A percentile compares a stretch with the other conserved stretches of the same genome.
These are phyloP conservation scores for Sporothrix mexicana DNA, from an alignment of 2,329 filamentous ascomycete species.

Conservation along the genomic window DNA sequence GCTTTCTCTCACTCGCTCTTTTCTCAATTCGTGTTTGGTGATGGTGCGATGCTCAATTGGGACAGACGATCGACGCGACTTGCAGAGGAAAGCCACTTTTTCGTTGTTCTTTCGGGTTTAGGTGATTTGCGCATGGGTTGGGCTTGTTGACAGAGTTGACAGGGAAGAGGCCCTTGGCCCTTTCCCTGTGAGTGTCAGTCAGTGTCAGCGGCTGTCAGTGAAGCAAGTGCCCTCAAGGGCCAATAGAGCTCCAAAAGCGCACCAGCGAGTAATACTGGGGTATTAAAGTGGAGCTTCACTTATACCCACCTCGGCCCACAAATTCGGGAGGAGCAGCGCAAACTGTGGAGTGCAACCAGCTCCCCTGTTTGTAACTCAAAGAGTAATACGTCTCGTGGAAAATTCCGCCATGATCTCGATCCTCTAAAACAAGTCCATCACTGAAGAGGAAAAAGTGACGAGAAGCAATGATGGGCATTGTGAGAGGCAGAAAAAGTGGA, in stretches of 20 bases:
- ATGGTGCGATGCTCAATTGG: background rate
- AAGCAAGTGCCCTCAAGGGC: no score
- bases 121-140: slow-evolving; percentile 25
- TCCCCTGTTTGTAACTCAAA: background rate
- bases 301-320: background rate
- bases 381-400: no score
- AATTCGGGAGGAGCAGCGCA: background rate
- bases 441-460: background rate
- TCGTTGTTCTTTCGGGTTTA: background rate
- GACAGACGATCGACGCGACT: slow-evolving; percentile 19
- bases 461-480: background rate
- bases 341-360: slow-evolving; percentile 9
- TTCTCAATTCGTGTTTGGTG: background rate
- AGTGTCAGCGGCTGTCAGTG: no score
- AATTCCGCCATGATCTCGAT: background rate
- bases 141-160: slow-evolving; percentile 10
- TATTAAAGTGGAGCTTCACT: background rate
- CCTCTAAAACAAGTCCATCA: background rate
- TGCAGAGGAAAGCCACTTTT: background rate
- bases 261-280: background rate
- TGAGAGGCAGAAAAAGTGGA: background rate
- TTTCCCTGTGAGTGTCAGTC: no score
- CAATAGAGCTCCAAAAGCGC: no score
- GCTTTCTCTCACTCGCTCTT: background rate
- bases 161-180: background rate